phyloP scores from a whole-genome alignment of 2,329 filamentous ascomycete genomes.

The Beauveria sp. region DNA sequence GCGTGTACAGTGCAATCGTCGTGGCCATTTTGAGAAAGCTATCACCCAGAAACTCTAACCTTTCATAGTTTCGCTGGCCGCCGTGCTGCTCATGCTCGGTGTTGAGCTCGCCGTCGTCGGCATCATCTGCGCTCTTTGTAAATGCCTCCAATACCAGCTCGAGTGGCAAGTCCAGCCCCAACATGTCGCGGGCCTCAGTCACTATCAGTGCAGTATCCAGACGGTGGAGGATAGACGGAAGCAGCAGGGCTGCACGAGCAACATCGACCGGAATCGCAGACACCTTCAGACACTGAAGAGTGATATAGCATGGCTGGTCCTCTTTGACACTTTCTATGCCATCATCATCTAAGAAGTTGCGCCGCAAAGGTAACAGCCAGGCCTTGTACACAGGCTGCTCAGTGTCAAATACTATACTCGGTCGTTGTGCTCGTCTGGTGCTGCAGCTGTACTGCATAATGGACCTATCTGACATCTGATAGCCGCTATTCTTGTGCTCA shows the following conservation, averaged over 20 bases:
- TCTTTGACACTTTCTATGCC: constrained; percentile 26
- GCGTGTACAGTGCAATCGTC: constrained; percentile 75
- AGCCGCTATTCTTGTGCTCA: constrained; percentile 36
- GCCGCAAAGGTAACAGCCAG: constrained; percentile 65
- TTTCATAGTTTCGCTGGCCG: constrained; percentile 72
- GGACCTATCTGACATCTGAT: constrained; percentile 37
- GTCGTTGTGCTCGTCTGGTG: constrained; percentile 55
- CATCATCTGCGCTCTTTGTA: constrained; percentile 87
- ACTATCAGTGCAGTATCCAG: constrained; percentile 77
- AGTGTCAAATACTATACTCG: constrained; percentile 44
- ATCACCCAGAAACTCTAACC: constrained; percentile 88
- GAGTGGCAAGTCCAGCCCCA: constrained; percentile 58
- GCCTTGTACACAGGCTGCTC: constrained; percentile 78
- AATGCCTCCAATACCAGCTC: constrained; percentile 76
- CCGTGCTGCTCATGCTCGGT: constrained; percentile 83
- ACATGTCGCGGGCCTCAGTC: constrained; percentile 60
- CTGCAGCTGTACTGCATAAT: constrained; percentile 84
- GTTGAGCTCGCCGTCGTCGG: constrained; percentile 61
- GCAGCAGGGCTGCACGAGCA: constrained; percentile 65
- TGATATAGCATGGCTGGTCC: constrained; percentile 51
- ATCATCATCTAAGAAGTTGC: constrained; percentile 69
- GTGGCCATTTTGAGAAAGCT: constrained; percentile 94
- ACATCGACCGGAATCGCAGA: constrained; percentile 66
- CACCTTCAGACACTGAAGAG: constrained; percentile 68
- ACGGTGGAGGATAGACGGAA: constrained; percentile 79